Base-by-base conservation (phyloP, 2,329 filamentous ascomycete genomes). In the Purpureocillium takamizusanense region DNA sequence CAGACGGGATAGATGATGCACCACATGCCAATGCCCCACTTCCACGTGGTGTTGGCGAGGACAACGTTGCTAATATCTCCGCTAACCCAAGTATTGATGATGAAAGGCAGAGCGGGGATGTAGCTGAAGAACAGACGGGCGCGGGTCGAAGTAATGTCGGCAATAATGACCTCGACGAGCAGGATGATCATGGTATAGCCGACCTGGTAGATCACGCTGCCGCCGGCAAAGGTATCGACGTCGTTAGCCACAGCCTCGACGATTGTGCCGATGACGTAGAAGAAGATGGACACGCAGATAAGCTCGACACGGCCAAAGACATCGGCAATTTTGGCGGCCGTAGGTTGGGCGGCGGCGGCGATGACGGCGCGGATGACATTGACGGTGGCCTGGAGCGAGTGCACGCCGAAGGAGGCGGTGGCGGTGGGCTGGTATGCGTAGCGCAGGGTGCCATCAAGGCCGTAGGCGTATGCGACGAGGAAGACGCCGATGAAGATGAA, bases 1-100 rank as follows among this genome's bases (percentile, higher is more conserved):
- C 69, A 71, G 9, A 74, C 60, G 1, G 76, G 70, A 48, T 74
- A 78, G 36, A 80, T 75, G 44, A 81, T 71, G 35, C 64, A 66
- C 66, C 73, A 81, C 75, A 81, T 81, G 44, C 75, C 77, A 15
- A 78, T 65, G 12, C 77, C 78, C 75, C 76, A 81, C 41, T 67
- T 58, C 78, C 78, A 82, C 2, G 61, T 68, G 0, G 72, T 72
- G 2, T 50, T 51, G 0, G 38, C 48, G n/a, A 80, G 51, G 1
- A 80, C 72, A 0, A 70, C 63, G 0, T 55, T 50, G 0, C 72
- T 67, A 36, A 82, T 58, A 45, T 76, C 68, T 14, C 77, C 78
- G 43, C 72, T 74, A 12, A 81, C 66, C 77, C 77, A 82, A 0
- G 76, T 76, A 49, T 81, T 81, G 53, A 77, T 64, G 32, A 80